Percentiles rank a stretch among this genome's conserved stretches.
These are phyloP conservation scores for Hypoxylon sp. DNA, from an alignment of 2,329 filamentous ascomycete genomes.

Conservation along the genomic window DNA sequence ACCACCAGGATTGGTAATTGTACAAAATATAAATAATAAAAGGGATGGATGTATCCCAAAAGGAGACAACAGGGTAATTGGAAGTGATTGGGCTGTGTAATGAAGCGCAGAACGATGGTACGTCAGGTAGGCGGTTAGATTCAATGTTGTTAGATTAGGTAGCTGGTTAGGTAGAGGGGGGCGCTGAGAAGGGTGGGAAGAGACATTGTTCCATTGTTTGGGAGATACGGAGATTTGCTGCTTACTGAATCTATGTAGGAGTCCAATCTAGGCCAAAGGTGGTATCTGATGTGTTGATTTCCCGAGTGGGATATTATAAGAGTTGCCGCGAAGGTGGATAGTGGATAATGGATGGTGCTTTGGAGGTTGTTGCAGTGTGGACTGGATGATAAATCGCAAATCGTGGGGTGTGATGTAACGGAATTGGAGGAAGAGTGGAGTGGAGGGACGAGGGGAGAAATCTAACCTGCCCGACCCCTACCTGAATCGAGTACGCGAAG, in stretches of 20 bases:
- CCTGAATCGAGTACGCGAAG: conserved; percentile 5
- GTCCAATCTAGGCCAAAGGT: conserved; percentile 6
- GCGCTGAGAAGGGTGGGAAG: not conserved
- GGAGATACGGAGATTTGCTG: conserved; percentile 15
- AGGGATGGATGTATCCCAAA: conserved; percentile 12
- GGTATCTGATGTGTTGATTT: conserved; percentile 12
- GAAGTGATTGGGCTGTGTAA: conserved; percentile 33
- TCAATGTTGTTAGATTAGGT: conserved; percentile 12
- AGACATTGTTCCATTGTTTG: conserved; percentile 2
- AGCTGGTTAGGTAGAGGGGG: conserved; percentile 24
- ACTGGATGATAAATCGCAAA: conserved; percentile 43
- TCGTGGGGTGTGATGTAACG: conserved; percentile 44
- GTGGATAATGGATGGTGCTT: conserved; percentile 6
- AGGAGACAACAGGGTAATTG: conserved; percentile 13
- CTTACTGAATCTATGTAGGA: conserved; percentile 15
- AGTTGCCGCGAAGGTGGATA: conserved; percentile 22
- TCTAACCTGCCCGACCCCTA: conserved; percentile 25
- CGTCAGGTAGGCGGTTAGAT: conserved; percentile 28
- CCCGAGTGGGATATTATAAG: conserved; percentile 17
- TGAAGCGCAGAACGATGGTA: conserved; percentile 33
- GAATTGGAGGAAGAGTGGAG: conserved; percentile 32
- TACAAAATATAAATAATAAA: conserved; percentile 19
- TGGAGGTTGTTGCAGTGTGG: conserved; percentile 1
- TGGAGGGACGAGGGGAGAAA: conserved; percentile 18
- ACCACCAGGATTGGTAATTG: conserved; percentile 13